Percentiles rank a stretch among this genome's conserved stretches.
Conservation (phyloP, 1,139 yeast genomes). For the Keqinozyma sinolaborantium region DNA sequence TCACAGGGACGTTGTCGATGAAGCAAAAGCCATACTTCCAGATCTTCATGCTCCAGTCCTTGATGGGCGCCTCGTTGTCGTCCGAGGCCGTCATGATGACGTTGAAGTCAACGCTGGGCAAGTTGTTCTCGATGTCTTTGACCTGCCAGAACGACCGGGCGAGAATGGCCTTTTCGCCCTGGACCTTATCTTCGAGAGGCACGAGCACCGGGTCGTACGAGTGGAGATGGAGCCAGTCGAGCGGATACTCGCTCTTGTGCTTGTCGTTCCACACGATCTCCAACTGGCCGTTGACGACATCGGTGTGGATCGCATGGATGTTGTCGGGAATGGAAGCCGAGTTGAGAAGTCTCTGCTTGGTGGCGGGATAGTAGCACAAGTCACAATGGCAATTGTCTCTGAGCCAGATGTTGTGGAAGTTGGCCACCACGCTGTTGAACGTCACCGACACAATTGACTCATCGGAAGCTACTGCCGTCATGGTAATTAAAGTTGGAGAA, state of each 20-base stretch:
- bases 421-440: constrained; percentile 7
- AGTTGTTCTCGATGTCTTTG: constrained; percentile 33
- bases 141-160: constrained; percentile 46
- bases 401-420: constrained; percentile 59
- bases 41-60: constrained; percentile 59
- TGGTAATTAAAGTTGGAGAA: too few relatives aligned
- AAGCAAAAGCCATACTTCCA: constrained; percentile 63
- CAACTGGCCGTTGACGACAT: constrained; percentile 15
- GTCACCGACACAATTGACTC: background rate
- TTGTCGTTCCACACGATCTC: constrained; percentile 45
- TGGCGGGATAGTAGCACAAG: constrained; percentile 54
- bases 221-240: constrained; percentile 56
- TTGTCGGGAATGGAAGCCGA: constrained; percentile 53
- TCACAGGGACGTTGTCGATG: constrained; percentile 60
- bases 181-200: constrained; percentile 22
- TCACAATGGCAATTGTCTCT: constrained; percentile 69
- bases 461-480: background rate
- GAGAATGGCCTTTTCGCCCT: constrained; percentile 26
- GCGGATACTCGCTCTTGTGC: constrained; percentile 47
- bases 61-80: constrained; percentile 39
- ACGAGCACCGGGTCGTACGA: constrained; percentile 55
- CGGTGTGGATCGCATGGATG: constrained; percentile 31
- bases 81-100: constrained; percentile 39
- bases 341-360: constrained; percentile 63
- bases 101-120: constrained; percentile 52